Conservation (phyloP, 768 basidiomycete genomes). For the Boletellus ananiceps region DNA sequence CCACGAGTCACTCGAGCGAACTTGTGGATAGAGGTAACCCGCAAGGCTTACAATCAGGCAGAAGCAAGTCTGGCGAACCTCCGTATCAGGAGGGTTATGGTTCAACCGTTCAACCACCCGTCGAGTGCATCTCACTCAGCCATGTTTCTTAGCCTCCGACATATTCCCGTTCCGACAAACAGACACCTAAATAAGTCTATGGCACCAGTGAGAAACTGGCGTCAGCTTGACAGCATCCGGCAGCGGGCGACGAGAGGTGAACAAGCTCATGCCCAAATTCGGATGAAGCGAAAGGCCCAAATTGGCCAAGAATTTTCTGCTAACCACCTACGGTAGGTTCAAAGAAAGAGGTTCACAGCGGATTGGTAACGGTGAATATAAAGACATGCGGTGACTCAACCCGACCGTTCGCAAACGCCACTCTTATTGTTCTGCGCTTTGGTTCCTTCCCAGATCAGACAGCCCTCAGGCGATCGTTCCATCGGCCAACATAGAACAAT, state of each 20-base stretch:
- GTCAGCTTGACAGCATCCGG: background rate
- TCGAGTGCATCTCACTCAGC: background rate
- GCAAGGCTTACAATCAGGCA: too few species aligned
- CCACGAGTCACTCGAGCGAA: too few species aligned
- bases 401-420: slow-evolving; percentile 11
- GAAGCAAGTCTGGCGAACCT: too few species aligned
- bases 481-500: slow-evolving; percentile 23
- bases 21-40: too few species aligned
- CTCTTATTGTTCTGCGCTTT: slow-evolving; percentile 31
- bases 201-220: background rate
- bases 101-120: background rate
- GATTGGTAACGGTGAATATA: slow-evolving; percentile 17
- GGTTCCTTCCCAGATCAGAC: slow-evolving; percentile 1
- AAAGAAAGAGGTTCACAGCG: slow-evolving; percentile 16
- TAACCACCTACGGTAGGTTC: slow-evolving; percentile 25
- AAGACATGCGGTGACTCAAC: slow-evolving; percentile 21
- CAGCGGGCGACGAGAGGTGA: background rate
- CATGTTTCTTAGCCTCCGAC: too few species aligned
- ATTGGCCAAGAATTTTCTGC: slow-evolving; percentile 14
- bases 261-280: slow-evolving; percentile 28
- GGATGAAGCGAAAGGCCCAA: slow-evolving; percentile 25
- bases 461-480: background rate
- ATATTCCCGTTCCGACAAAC: slow-evolving; percentile 17
- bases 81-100: background rate
- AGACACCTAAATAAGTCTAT: slow-evolving; percentile 14